phyloP scores from a whole-genome alignment of 2,329 filamentous ascomycete species.

The Epichloe scottii region DNA sequence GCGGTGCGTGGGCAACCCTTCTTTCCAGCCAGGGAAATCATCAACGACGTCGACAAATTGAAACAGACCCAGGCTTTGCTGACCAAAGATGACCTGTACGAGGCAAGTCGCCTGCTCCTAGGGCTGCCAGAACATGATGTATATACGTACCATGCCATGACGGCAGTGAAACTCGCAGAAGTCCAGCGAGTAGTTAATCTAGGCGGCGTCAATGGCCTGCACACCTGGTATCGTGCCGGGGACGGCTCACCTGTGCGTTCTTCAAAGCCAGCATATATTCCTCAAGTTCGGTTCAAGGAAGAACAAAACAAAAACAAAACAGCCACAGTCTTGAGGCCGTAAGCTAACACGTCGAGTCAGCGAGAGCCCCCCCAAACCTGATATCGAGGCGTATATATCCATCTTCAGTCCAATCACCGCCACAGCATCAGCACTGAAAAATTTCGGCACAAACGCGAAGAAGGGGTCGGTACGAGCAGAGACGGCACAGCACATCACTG shows the following conservation, averaged over 20 bases:
- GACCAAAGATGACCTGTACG: conserved; percentile 29
- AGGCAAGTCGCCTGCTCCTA: conserved; percentile 32
- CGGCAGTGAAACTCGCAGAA: conserved; percentile 34
- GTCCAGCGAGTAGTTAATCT: conserved; percentile 33
- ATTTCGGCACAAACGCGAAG: conserved; percentile 51
- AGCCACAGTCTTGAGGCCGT: no score
- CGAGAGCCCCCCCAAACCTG: conserved; percentile 37
- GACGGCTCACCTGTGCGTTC: conserved; percentile 21
- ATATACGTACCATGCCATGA: conserved; percentile 40
- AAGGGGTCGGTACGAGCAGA: conserved; percentile 46
- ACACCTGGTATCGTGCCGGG: conserved; percentile 34
- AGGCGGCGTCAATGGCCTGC: conserved; percentile 32
- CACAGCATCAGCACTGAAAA: conserved; percentile 49
- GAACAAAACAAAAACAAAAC: not conserved
- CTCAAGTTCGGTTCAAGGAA: not conserved
- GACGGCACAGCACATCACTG: conserved; percentile 42
- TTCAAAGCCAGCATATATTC: no score
- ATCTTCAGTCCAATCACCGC: conserved; percentile 51
- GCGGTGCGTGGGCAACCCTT: conserved; percentile 32
- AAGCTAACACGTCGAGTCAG: conserved; percentile 10
- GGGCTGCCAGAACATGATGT: conserved; percentile 29
- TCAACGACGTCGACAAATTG: conserved; percentile 26
- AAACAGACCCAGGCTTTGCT: conserved; percentile 25
- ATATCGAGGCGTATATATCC: conserved; percentile 53
- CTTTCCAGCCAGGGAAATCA: conserved; percentile 30